phyloP scores from a whole-genome alignment of 345 rosid genomes.

The Salix udensis region DNA sequence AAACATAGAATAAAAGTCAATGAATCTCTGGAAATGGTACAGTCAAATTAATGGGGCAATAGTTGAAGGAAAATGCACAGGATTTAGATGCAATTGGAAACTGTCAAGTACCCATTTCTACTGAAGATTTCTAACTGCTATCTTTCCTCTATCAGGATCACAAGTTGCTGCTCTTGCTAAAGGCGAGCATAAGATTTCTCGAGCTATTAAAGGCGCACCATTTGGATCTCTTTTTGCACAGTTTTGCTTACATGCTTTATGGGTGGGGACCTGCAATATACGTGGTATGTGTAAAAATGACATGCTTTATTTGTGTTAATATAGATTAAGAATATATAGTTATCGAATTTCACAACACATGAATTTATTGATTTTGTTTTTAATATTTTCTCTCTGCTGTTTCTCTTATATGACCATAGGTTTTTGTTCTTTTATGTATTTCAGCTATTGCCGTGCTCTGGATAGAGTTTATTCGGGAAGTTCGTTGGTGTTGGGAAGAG shows the following conservation, averaged over 20 bases:
- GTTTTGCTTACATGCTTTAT: conserved; percentile 77
- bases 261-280: conserved; percentile 91
- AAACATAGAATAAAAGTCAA: too few relatives aligned
- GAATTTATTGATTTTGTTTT: not conserved
- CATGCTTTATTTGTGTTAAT: not conserved
- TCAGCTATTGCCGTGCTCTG: conserved; percentile 86
- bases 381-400: not conserved
- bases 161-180: conserved; percentile 45
- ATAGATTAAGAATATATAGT: not conserved
- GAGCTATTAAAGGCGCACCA: conserved; percentile 83
- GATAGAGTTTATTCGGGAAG: conserved; percentile 94
- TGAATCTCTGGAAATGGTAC: too few relatives aligned
- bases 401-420: not conserved
- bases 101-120: not conserved
- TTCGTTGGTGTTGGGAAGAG: conserved; percentile 99
- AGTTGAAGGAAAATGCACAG: not conserved
- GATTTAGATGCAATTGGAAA: not conserved
- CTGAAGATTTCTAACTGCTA: not conserved
- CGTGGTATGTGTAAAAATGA: conserved; percentile 57
- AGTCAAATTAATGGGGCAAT: not conserved
- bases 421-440: conserved; percentile 13
- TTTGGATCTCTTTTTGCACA: conserved; percentile 73
- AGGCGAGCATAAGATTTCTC: conserved; percentile 66
- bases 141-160: conserved; percentile 37
- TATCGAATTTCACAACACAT: not conserved